Base-by-base conservation (phyloP, 768 basidiomycete species). In the Rhodotorula graminis region DNA sequence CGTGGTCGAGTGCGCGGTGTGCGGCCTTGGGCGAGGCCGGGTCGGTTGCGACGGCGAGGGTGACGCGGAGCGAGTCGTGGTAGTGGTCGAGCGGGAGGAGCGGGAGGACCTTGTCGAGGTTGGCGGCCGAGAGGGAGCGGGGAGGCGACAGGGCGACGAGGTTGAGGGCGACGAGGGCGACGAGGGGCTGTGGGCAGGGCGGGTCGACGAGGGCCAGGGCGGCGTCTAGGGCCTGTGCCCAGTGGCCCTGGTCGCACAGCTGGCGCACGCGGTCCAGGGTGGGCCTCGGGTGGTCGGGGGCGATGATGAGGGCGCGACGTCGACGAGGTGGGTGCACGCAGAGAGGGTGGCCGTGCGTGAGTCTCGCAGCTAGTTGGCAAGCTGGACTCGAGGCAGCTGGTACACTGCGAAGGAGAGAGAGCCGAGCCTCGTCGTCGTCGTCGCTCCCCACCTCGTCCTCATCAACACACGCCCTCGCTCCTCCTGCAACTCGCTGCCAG, bases 61-160 rank as follows among this genome's bases (percentile, higher is more conserved):
- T 89, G 5, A 90, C 90, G n/a, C 88, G 86, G 50, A 85, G 85
- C 25, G 88, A 88, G 90, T 91, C 93, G 16, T 88, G 81, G 33
- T 85, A 77, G 33, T 82, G 80, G 40, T 9, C 7, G 14, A n/a
- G 18, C 6, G 55, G 42, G 42, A 57, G 14, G 55, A 57, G 42
- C 5, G 40, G 16, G 44, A 37, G 57, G 55, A 90, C 81, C 55
- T 79, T 77, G 61, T 86, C 84, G 0, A 81, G 77, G 50, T 84
- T 9, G 31, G 14, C 31, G 80, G 80, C 56, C 50, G 42, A 29
- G 18, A 53, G 52, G 16, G 15, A 53, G 67, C 21, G 16, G 49
- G 31, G 19, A 52, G 37, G 46, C 57, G 53, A 0, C 25, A 25
- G 29, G 61, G 57, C 21, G 52, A 29, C 23, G 61, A 64, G 42